phyloP scores from a whole-genome alignment of 176 grass and related monocot genomes.

The barley (Hordeum vulgare) region MorexV3_pseudomolecules_assembly NC_058519.1:650083597-650084096 shows the following conservation, averaged over 20 bases:
- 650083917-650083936: constrained; percentile 53
- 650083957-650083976: constrained; percentile 92
- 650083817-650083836: background rate
- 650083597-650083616: constrained; percentile 16
- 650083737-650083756: background rate
- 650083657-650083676: background rate
- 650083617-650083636: constrained; percentile 4
- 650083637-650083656: constrained; percentile 16
- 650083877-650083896: background rate
- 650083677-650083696: background rate
- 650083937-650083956: constrained; percentile 93
- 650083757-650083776: background rate
- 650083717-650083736: constrained; percentile 5
- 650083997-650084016: constrained; percentile 90
- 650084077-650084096: too few relatives aligned
- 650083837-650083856: background rate
- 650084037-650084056: constrained; percentile 7
- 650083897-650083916: constrained; percentile 18
- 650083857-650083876: background rate
- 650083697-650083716: constrained; percentile 1
- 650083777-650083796: background rate
- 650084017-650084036: constrained; percentile 65
- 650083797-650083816: background rate
- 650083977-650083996: constrained; percentile 85
- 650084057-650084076: too few relatives aligned